Conservation (phyloP, 305 asterid species). For the Plantago rigida region DNA sequence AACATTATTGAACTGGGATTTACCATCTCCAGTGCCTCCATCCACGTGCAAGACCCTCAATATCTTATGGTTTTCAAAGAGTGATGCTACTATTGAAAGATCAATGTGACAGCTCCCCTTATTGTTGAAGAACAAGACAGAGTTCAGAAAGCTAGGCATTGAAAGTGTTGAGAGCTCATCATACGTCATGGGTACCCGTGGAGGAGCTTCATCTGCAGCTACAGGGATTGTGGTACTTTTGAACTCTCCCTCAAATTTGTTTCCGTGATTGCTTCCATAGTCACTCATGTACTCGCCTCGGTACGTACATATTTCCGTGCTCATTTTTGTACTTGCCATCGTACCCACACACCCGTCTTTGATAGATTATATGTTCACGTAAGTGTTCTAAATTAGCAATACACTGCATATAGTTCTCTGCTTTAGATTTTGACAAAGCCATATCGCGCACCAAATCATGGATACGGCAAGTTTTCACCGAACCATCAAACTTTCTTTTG, state of each 20-base stretch:
- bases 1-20: neutral
- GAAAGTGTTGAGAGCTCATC: neutral
- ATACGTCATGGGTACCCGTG: neutral
- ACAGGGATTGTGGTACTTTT: too few relatives aligned
- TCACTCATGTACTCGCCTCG: too few relatives aligned
- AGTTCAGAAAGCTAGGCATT: neutral
- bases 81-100: neutral
- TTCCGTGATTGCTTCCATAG: too few relatives aligned
- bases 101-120: neutral
- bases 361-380: neutral
- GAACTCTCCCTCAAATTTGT: too few relatives aligned
- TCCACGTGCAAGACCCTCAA: neutral
- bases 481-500: too few relatives aligned
- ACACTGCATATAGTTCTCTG: neutral
- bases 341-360: neutral
- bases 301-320: too few relatives aligned
- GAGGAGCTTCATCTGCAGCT: neutral
- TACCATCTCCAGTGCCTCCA: neutral
- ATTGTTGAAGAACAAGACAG: neutral
- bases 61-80: neutral
- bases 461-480: neutral
- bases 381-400: neutral
- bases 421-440: neutral
- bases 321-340: too few relatives aligned
- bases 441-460: constrained; percentile 4